A percentile compares a stretch with the other conserved stretches of the same genome.
Evolutionary conservation across 495 filamentous ascomycete genomes (phyloP).

Genomic region (Bryoglossum gracile): DNA sequence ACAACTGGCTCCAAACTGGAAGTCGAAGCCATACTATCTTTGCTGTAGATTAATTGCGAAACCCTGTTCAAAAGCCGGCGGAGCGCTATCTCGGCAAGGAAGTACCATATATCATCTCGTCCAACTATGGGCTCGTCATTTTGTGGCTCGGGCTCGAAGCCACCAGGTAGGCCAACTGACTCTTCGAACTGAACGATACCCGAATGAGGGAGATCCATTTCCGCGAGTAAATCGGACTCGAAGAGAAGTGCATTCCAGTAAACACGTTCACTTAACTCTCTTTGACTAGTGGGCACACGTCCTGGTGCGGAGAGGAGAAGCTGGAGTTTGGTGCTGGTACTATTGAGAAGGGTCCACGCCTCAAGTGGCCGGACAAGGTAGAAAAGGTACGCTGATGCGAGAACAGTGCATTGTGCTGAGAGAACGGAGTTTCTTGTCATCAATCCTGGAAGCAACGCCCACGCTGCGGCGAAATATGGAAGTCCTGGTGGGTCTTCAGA

Average conservation of each 20-base stretch:
- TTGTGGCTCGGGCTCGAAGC: conserved; percentile 57
- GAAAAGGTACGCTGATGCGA: conserved; percentile 74
- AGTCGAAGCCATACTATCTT: conserved; percentile 60
- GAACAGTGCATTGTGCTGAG: conserved; percentile 69
- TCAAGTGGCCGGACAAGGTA: conserved; percentile 75
- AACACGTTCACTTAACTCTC: conserved; percentile 65
- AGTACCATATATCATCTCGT: conserved; percentile 77
- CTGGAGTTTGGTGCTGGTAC: conserved; percentile 73
- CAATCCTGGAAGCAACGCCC: conserved; percentile 65
- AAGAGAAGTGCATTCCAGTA: conserved; percentile 81
- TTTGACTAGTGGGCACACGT: conserved; percentile 57
- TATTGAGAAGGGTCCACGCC: conserved; percentile 73
- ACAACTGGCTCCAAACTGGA: conserved; percentile 67
- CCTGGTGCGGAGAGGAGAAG: conserved; percentile 64
- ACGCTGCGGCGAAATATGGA: conserved; percentile 72
- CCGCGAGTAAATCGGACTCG: conserved; percentile 73
- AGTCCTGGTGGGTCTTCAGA: conserved; percentile 69
- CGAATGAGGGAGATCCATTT: conserved; percentile 74
- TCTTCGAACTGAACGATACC: conserved; percentile 77
- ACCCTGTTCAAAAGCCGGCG: conserved; percentile 70
- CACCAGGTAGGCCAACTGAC: conserved; percentile 65
- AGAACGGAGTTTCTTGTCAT: conserved; percentile 74
- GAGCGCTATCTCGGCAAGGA: conserved; percentile 72
- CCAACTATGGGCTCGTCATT: conserved; percentile 53
- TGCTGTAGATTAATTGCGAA: conserved; percentile 73